Percentiles rank a stretch among this genome's conserved stretches.
Evolutionary conservation across 1,284 basidiomycete genomes (phyloP).

Genomic region (Marasmius tenuissimus): DNA sequence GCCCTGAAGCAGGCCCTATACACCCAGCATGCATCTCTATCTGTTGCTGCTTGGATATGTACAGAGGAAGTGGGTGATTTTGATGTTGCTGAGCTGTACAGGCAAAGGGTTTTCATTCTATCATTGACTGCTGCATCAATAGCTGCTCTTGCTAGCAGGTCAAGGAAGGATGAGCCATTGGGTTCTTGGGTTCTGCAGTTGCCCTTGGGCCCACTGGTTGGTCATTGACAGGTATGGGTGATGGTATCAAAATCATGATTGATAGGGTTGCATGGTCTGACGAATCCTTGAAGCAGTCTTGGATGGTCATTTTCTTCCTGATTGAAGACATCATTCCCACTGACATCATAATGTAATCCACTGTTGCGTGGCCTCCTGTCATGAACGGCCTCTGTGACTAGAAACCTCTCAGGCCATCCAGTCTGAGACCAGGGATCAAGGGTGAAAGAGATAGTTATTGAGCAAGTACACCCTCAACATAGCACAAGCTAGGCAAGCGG

Average conservation of each 20-base stretch:
- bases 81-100: background rate
- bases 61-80: background rate
- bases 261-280: background rate
- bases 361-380: too few relatives aligned
- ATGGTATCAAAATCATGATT: background rate
- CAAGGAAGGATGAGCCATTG: background rate
- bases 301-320: background rate
- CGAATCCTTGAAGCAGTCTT: background rate
- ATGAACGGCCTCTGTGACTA: too few relatives aligned
- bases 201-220: background rate
- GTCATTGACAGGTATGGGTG: background rate
- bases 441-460: too few relatives aligned
- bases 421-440: too few relatives aligned
- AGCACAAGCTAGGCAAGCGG: too few relatives aligned
- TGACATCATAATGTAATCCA: background rate
- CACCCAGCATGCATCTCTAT: background rate
- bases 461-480: too few relatives aligned
- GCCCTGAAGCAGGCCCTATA: background rate
- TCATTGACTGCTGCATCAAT: background rate
- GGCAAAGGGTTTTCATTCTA: background rate
- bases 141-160: background rate
- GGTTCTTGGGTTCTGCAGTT: background rate
- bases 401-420: too few relatives aligned
- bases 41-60: background rate
- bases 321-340: background rate